phyloP scores from a whole-genome alignment of 2,329 filamentous ascomycete genomes.

The Cercospora beticola region DNA sequence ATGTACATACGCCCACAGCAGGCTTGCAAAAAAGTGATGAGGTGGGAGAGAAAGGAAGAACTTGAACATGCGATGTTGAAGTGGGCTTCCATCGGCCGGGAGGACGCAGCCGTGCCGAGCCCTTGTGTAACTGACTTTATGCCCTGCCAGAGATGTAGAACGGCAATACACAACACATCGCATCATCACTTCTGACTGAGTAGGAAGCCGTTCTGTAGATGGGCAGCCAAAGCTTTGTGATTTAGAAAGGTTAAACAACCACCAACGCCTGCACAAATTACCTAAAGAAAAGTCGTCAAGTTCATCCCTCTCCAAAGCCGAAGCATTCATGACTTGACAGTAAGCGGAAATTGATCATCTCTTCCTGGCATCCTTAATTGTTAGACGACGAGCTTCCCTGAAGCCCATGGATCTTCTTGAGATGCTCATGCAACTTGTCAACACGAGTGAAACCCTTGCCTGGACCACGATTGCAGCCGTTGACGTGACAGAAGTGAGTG shows the following conservation, averaged over 20 bases:
- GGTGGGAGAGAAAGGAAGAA: background rate
- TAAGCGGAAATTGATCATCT: background rate
- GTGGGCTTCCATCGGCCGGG: background rate
- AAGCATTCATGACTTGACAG: background rate
- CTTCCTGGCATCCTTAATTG: no score
- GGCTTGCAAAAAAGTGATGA: background rate
- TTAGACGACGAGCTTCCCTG: background rate
- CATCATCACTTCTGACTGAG: background rate
- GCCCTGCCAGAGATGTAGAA: background rate
- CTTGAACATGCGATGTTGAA: background rate
- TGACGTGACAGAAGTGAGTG: constrained; percentile 16
- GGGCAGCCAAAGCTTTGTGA: background rate
- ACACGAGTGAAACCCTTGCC: constrained; percentile 16
- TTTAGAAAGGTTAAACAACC: background rate
- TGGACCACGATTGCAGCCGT: constrained; percentile 10
- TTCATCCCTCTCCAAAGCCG: no score
- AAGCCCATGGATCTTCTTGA: constrained; percentile 15
- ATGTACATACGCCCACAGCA: background rate
- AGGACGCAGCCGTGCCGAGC: background rate
- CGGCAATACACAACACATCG: background rate
- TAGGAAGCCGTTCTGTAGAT: background rate
- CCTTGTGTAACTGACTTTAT: background rate
- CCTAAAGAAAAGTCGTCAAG: background rate
- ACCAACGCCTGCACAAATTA: background rate
- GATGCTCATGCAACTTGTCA: constrained; percentile 16